A percentile compares a stretch with the other conserved stretches of the same genome.
phyloP scores from a whole-genome alignment of 2,329 filamentous ascomycete genomes.

The Curvularia hawaiiensis region DNA sequence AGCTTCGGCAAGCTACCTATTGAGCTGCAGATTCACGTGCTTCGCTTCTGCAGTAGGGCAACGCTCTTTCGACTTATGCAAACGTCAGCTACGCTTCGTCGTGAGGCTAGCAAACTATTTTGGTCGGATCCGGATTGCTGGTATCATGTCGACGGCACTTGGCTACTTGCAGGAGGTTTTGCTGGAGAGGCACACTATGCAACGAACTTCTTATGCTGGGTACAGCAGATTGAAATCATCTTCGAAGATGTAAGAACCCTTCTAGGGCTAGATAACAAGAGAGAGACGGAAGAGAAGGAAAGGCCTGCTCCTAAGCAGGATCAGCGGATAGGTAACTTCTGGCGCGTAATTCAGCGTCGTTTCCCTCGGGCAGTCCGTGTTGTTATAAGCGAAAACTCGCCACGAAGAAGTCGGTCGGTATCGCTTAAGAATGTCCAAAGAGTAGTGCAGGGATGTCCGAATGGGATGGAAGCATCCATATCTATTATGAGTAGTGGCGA shows the following conservation, averaged over 20 bases:
- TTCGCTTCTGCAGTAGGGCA: slow-evolving; percentile 17
- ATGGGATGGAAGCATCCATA: background rate
- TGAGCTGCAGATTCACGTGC: slow-evolving; percentile 17
- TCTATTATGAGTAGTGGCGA: background rate
- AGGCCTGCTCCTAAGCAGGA: background rate
- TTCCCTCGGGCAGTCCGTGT: background rate
- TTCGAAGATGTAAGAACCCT: background rate
- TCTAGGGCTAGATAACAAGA: background rate
- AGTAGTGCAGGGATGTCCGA: background rate
- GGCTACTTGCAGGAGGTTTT: background rate
- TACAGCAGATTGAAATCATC: background rate
- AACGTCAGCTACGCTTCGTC: slow-evolving; percentile 9
- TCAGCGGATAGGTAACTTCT: background rate
- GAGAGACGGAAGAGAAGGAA: background rate
- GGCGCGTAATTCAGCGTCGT: background rate
- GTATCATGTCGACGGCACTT: background rate
- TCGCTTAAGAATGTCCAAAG: background rate
- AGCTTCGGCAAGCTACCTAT: slow-evolving; percentile 12
- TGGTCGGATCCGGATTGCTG: background rate
- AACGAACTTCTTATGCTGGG: background rate
- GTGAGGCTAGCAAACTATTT: slow-evolving; percentile 3
- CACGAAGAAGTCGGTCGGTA: background rate
- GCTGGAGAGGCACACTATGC: background rate
- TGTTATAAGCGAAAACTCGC: background rate
- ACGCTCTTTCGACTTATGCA: slow-evolving; percentile 26